Percentiles rank a stretch among this genome's conserved stretches.
Evolutionary conservation across 768 basidiomycete species (phyloP).

Genomic region (Trametes cinnabarina): DNA sequence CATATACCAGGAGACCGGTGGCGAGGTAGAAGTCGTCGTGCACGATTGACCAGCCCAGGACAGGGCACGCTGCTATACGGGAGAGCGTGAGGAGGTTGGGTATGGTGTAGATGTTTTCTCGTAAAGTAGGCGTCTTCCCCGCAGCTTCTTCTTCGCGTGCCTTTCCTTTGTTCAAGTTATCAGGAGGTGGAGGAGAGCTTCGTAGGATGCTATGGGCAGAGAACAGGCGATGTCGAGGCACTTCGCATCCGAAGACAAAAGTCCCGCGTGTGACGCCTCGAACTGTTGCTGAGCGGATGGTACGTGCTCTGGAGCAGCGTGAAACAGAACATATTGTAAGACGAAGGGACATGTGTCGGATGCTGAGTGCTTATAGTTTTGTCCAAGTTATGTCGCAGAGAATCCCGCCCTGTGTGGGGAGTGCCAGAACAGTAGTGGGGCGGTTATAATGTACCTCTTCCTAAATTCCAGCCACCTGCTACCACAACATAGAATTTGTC

Average conservation of each 20-base stretch:
- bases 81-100: slow-evolving; percentile 89
- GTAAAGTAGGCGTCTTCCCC: slow-evolving; percentile 1
- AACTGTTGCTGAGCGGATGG: background rate
- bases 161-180: background rate
- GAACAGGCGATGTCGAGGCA: background rate
- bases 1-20: slow-evolving; percentile 81
- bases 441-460: no score
- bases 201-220: background rate
- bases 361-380: background rate
- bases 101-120: slow-evolving; percentile 91
- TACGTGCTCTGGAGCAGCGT: background rate
- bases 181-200: background rate
- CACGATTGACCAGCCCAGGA: slow-evolving; percentile 88
- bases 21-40: slow-evolving; percentile 78
- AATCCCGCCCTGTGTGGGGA: no score
- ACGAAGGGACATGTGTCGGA: background rate
- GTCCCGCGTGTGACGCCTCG: background rate
- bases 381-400: background rate
- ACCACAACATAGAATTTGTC: no score
- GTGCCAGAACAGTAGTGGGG: no score
- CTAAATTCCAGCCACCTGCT: no score
- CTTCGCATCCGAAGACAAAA: background rate
- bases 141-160: background rate
- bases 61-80: slow-evolving; percentile 84
- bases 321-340: background rate